phyloP scores from a whole-genome alignment of 2,329 filamentous ascomycete species.

The Botrytis fabae region DNA sequence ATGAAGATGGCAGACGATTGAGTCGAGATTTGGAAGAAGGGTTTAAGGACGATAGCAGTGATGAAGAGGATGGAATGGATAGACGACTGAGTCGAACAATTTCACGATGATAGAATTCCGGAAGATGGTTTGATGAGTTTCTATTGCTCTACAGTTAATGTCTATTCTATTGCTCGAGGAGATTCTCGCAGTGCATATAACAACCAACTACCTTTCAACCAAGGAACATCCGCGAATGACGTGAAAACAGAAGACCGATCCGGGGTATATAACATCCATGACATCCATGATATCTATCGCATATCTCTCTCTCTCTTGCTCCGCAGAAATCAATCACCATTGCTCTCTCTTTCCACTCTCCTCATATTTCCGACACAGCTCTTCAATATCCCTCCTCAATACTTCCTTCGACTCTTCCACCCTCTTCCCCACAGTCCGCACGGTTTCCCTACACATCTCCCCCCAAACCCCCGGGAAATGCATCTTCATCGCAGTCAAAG shows the following conservation, averaged over 20 bases:
- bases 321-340: slow-evolving; percentile 26
- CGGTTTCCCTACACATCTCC: slow-evolving; percentile 22
- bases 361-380: slow-evolving; percentile 35
- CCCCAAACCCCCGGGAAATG: slow-evolving; percentile 30
- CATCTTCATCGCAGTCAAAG: slow-evolving; percentile 26
- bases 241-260: not conserved
- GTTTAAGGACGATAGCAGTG: slow-evolving; percentile 72
- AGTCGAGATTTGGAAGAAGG: slow-evolving; percentile 79
- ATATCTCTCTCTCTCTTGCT: not conserved
- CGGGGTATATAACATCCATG: not conserved
- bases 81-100: slow-evolving; percentile 15
- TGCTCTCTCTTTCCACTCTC: slow-evolving; percentile 34
- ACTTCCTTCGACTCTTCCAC: slow-evolving; percentile 28
- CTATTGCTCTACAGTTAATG: slow-evolving; percentile 14
- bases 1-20: slow-evolving; percentile 58
- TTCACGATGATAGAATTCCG: slow-evolving; percentile 23
- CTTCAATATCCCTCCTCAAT: slow-evolving; percentile 28
- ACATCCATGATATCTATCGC: too few species aligned
- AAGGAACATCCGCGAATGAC: not conserved
- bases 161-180: slow-evolving; percentile 12
- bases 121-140: slow-evolving; percentile 5
- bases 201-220: not conserved
- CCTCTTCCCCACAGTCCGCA: slow-evolving; percentile 27
- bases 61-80: slow-evolving; percentile 45
- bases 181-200: not conserved